phyloP scores from a whole-genome alignment of 805 yeast species.

The Cyberlindnera veronae region DNA sequence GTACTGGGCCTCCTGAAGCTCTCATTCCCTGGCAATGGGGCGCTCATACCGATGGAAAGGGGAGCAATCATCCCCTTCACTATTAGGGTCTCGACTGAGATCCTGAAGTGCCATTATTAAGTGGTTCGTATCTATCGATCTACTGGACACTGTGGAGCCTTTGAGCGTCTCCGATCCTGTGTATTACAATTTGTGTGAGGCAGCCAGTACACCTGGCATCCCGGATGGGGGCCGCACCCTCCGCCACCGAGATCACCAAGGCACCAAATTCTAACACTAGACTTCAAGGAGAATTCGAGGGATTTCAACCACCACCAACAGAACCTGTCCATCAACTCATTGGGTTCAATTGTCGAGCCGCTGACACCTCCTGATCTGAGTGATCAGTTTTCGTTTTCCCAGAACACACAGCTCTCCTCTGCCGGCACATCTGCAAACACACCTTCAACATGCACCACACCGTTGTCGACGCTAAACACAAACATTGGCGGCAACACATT shows the following conservation, averaged over 20 bases:
- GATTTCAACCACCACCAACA: conserved; percentile 25
- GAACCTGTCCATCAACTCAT: conserved; percentile 33
- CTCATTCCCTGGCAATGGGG: too few species aligned
- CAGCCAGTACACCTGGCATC: too few species aligned
- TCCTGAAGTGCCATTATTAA: too few species aligned
- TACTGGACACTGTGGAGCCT: too few species aligned
- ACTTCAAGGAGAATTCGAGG: conserved; percentile 23
- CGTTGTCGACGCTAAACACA: conserved; percentile 20
- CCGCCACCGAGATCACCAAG: not conserved
- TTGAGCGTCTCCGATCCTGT: too few species aligned
- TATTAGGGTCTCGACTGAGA: too few species aligned
- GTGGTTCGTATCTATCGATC: too few species aligned
- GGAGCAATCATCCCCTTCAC: too few species aligned
- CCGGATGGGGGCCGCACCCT: too few species aligned
- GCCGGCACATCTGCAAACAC: conserved; percentile 7
- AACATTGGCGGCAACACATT: conserved; percentile 26
- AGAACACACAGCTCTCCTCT: conserved; percentile 20
- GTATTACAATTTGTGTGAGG: too few species aligned
- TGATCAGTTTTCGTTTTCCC: conserved; percentile 18
- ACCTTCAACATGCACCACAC: conserved; percentile 15
- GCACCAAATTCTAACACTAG: conserved; percentile 15
- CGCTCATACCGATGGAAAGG: too few species aligned
- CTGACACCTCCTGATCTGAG: conserved; percentile 45
- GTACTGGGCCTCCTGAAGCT: too few species aligned
- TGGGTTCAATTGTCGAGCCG: conserved; percentile 46